Evolutionary conservation across 2,329 filamentous ascomycete species (phyloP), one percentile per base, ranked within the genome.

Genomic region (Xylaria sp.): DNA sequence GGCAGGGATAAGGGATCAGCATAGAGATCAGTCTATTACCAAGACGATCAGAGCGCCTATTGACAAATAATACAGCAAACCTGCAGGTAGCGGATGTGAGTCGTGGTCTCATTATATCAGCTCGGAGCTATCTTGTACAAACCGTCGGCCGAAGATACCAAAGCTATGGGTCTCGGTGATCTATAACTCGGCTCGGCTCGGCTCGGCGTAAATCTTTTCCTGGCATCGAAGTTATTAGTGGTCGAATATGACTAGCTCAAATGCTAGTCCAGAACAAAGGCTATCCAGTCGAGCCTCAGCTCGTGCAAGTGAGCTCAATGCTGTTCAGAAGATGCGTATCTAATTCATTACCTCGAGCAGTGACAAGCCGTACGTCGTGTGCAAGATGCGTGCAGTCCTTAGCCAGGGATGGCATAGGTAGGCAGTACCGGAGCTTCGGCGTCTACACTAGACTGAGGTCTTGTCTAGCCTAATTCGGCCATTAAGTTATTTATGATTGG

Each of bases 131-230:
- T 27, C 35, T 58, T 42, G n/a, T 1, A 1, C 6, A 18, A 21
- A 8, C 32, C 4, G n/a, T 53, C 53, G 54, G 54, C 62, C 51
- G 60, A 63, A 48, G 13, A 35, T 21, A n/a, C 12, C 12, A 25
- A 10, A 35, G 48, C n/a, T 51, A 18, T 27, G 29, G 29, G 32
- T 18, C 32, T 60, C 35, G 27, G 48, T 18, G 40, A 53, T 51
- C 47, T 37, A 48, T 53, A 23, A 5, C 6, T 25, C 25, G 35
- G 35, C 6, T 35, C 35, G 25, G 32, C 37, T 60, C 63, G 55
- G 55, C 63, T 65, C 63, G 55, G 47, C n/a, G 54, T 32, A 42
- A 13, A 18, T 55, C 12, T n/a, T 54, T 35, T n/a, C 18, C 13
- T n/a, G 1, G 16, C 25, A n/a, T 35, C 18, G 61, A 40, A n/a